Evolutionary conservation across 306 rosid genomes (phyloP), one percentile per base, ranked within the genome.

Genomic region (Ochetophila trinervis): DNA sequence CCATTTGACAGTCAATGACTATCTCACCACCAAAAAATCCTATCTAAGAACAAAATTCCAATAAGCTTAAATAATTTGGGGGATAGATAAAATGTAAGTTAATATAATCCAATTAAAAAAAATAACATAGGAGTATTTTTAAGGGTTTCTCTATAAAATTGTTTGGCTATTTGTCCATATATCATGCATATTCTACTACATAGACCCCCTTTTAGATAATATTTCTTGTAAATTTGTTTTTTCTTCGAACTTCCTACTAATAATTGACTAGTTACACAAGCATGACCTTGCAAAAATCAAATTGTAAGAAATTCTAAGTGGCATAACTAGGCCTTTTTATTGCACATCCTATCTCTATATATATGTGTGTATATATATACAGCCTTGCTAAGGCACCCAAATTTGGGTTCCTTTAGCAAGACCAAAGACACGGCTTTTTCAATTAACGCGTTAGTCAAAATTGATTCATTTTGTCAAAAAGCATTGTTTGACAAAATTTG

Each of bases 181-280:
- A 70, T 67, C 58, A 40, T 42, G 68, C 79, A 66, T 61, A n/a
- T n/a, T n/a, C 42, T 60, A 47, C 54, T 19, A 16, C 21, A 16
- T 57, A 59, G 66, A 23, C 40, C 53, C 44, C 53, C 20, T 34
- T 24, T 57, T 56, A n/a, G 62, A 50, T 27, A 70, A 53, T 87
- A 71, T 89, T 84, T 87, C 91, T 89, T 87, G 91, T 75, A 68
- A 81, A 79, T 71, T 82, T 83, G 84, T 91, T 80, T 75, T 89
- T 79, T 72, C 83, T 79, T 82, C 83, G 82, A 85, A 85, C 91
- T 83, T 91, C 83, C 78, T 74, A 65, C 82, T 62, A 64, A 65
- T 78, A 90, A 81, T 95, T 81, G 88, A 89, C 89, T 67, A 77
- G 71, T 76, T 82, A 79, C 85, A 88, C 84, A 91, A 87, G 80